phyloP scores from a whole-genome alignment of 2,329 filamentous ascomycete species.

The Beauveria scarabaeidicola region DNA sequence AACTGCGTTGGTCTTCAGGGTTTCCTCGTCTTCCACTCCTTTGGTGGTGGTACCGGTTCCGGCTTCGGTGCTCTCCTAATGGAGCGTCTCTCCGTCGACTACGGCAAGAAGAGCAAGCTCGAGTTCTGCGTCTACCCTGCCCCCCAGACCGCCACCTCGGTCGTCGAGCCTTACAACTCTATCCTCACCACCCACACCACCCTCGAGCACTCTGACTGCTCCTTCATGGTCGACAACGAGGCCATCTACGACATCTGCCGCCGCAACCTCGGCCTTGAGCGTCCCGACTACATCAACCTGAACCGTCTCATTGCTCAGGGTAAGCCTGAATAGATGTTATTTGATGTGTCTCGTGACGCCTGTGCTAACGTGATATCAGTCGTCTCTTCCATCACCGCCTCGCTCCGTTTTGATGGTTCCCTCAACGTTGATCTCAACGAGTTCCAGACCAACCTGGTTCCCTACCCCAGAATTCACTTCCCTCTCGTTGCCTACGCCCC shows the following conservation, averaged over 20 bases:
- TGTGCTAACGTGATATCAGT: constrained; percentile 44
- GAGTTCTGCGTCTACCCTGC: constrained; percentile 99
- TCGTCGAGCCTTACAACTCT: constrained; percentile 99
- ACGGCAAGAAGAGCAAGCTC: constrained; percentile 99
- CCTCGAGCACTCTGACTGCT: constrained; percentile 98
- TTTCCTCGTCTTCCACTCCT: constrained; percentile 99
- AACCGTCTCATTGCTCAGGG: constrained; percentile 98
- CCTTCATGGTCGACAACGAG: constrained; percentile 99
- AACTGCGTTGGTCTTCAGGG: constrained; percentile 97
- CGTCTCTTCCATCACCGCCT: constrained; percentile 96
- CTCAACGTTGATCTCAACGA: constrained; percentile 99
- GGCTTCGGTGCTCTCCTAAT: constrained; percentile 97
- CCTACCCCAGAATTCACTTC: constrained; percentile 99
- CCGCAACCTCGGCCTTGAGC: constrained; percentile 92
- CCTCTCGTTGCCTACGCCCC: constrained; percentile 94
- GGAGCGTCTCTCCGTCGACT: constrained; percentile 98
- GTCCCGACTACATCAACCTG: constrained; percentile 96
- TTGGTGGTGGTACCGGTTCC: constrained; percentile 96
- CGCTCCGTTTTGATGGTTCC: constrained; percentile 95
- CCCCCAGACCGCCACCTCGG: constrained; percentile 91
- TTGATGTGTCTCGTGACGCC: not conserved
- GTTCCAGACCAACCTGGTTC: constrained; percentile 99
- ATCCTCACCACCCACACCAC: constrained; percentile 99
- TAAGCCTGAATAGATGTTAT: constrained; percentile 28
- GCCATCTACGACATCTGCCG: constrained; percentile 99